Conservation (phyloP, 2,329 filamentous ascomycete genomes). For the Trichoderma asperellum region DNA sequence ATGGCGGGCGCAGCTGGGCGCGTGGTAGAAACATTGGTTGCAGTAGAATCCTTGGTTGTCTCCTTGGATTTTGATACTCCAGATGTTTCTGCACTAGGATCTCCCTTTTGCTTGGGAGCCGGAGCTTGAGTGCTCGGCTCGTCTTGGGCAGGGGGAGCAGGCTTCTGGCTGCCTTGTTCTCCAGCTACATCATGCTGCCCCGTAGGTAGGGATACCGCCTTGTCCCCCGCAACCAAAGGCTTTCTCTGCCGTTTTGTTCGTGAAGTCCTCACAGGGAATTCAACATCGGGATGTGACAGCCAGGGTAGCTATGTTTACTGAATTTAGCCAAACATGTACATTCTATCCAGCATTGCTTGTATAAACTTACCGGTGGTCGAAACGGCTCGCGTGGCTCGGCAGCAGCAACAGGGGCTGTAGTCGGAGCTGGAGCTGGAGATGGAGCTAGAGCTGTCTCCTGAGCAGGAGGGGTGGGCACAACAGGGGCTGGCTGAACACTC, state of each 20-base stretch:
- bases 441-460: slow-evolving; percentile 15
- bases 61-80: slow-evolving; percentile 31
- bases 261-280: slow-evolving; percentile 51
- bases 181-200: slow-evolving; percentile 44
- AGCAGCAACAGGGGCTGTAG: not conserved
- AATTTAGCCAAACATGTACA: not conserved
- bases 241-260: slow-evolving; percentile 51
- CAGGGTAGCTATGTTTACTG: slow-evolving; percentile 56
- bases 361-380: slow-evolving; percentile 54
- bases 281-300: slow-evolving; percentile 55
- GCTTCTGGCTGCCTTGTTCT: slow-evolving; percentile 34
- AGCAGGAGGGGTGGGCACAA: slow-evolving; percentile 32
- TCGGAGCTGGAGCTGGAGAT: not conserved
- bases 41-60: slow-evolving; percentile 20
- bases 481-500: slow-evolving; percentile 33
- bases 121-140: not conserved
- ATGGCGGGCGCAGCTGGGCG: slow-evolving; percentile 46
- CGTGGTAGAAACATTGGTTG: slow-evolving; percentile 35
- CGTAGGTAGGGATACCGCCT: slow-evolving; percentile 49
- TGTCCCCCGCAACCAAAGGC: slow-evolving; percentile 42
- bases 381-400: slow-evolving; percentile 44
- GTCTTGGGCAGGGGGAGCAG: slow-evolving; percentile 29
- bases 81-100: slow-evolving; percentile 28
- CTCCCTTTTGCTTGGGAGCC: slow-evolving; percentile 6
- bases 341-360: not conserved